These are phyloP conservation scores for Coemansia sp. DNA, from an alignment of 192 early-diverging fungal genomes.

Conservation along the genomic window DNA sequence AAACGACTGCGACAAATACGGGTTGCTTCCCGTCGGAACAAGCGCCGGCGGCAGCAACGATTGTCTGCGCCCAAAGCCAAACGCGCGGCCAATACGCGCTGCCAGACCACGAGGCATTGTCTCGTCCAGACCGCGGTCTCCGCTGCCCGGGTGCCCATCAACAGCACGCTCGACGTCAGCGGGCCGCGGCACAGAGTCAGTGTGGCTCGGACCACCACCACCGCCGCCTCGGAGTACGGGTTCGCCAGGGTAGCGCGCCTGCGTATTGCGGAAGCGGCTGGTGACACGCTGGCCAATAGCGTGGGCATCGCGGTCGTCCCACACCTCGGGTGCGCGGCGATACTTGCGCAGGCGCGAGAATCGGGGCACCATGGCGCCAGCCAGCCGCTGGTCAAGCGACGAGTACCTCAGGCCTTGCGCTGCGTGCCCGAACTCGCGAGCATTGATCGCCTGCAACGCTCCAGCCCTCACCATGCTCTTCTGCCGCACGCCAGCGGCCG, in stretches of 20 bases:
- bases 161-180: slow-evolving; percentile 27
- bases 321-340: slow-evolving; percentile 47
- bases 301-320: slow-evolving; percentile 53
- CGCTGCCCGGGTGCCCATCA: slow-evolving; percentile 42
- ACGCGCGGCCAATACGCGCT: background rate
- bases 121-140: slow-evolving; percentile 24
- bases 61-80: background rate
- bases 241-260: slow-evolving; percentile 17
- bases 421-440: slow-evolving; percentile 37
- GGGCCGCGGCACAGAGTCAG: background rate
- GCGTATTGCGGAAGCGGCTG: slow-evolving; percentile 6
- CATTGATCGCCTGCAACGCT: slow-evolving; percentile 29
- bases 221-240: slow-evolving; percentile 36
- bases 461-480: slow-evolving; percentile 30
- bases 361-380: slow-evolving; percentile 36
- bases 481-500: slow-evolving; percentile 10
- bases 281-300: slow-evolving; percentile 40
- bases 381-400: slow-evolving; percentile 37
- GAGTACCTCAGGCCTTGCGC: slow-evolving; percentile 27
- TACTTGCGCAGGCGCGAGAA: slow-evolving; percentile 52
- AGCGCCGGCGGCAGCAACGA: background rate
- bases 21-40: background rate
- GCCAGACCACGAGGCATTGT: background rate
- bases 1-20: background rate
- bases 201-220: background rate